These are phyloP conservation scores for Coniochaeta prunicola DNA, from an alignment of 2,329 filamentous ascomycete species.

Conservation along the genomic window DNA sequence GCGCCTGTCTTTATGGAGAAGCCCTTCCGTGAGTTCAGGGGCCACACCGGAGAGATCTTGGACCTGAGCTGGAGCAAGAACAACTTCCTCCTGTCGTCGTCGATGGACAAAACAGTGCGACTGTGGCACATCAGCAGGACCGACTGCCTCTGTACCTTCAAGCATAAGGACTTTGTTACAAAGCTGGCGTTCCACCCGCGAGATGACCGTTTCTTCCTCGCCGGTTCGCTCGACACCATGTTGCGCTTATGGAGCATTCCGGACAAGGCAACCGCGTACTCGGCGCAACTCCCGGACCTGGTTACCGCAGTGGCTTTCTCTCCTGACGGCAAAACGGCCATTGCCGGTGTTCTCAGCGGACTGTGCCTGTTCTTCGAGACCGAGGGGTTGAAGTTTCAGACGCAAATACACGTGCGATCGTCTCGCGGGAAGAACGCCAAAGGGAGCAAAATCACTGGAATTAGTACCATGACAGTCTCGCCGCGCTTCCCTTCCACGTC, in stretches of 20 bases:
- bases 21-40: slow-evolving; percentile 71
- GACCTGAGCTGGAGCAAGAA: slow-evolving; percentile 99
- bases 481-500: slow-evolving; percentile 16
- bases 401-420: slow-evolving; percentile 88
- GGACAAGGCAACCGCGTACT: slow-evolving; percentile 86
- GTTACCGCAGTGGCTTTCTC: slow-evolving; percentile 93
- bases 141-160: slow-evolving; percentile 89
- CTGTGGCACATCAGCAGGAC: slow-evolving; percentile 83
- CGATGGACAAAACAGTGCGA: slow-evolving; percentile 95
- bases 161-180: slow-evolving; percentile 91
- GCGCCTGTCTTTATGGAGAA: slow-evolving; percentile 84
- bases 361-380: slow-evolving; percentile 89
- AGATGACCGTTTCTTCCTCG: slow-evolving; percentile 94
- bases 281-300: slow-evolving; percentile 70
- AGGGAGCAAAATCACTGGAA: slow-evolving; percentile 94
- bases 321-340: slow-evolving; percentile 81
- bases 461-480: slow-evolving; percentile 63
- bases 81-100: slow-evolving; percentile 90
- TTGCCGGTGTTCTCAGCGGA: slow-evolving; percentile 81
- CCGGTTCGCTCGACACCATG: slow-evolving; percentile 83
- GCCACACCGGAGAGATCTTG: slow-evolving; percentile 78
- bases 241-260: slow-evolving; percentile 94
- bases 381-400: slow-evolving; percentile 74
- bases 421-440: slow-evolving; percentile 89
- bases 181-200: slow-evolving; percentile 90